These are phyloP conservation scores for Globisporangium paroecandrum DNA, from an alignment of 352 stramenopile genomes.

Conservation along the genomic window DNA sequence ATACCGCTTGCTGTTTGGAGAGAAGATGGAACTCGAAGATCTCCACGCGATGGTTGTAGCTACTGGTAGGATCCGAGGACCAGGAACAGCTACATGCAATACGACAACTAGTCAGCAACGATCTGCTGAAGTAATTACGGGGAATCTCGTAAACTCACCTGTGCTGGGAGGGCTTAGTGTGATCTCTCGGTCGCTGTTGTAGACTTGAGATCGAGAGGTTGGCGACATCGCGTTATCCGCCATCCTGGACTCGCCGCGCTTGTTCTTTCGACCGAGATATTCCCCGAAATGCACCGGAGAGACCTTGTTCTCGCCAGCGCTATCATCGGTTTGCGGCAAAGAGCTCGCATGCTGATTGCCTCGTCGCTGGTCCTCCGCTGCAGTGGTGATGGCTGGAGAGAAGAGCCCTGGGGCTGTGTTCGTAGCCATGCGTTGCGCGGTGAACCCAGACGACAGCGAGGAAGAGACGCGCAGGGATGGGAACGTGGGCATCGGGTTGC, in stretches of 20 bases:
- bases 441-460: slow-evolving; percentile 12
- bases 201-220: slow-evolving; percentile 37
- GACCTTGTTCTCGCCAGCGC: neutral
- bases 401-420: neutral
- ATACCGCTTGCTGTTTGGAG: slow-evolving; percentile 15
- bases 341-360: neutral
- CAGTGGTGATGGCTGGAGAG: slow-evolving; percentile 3
- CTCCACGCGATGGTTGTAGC: slow-evolving; percentile 22
- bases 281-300: slow-evolving; percentile 22
- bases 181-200: slow-evolving; percentile 14
- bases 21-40: slow-evolving; percentile 17
- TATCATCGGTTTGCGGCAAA: neutral
- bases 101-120: neutral
- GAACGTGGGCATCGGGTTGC: slow-evolving; percentile 9
- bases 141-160: neutral
- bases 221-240: slow-evolving; percentile 32
- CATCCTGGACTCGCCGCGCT: slow-evolving; percentile 29
- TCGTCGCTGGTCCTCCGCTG: neutral
- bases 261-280: slow-evolving; percentile 28
- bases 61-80: slow-evolving; percentile 15
- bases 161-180: slow-evolving; percentile 19
- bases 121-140: neutral
- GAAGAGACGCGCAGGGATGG: slow-evolving; percentile 17
- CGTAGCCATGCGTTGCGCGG: neutral
- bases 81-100: slow-evolving; percentile 9